Conservation (phyloP, 1,284 basidiomycete species). For the Ustilago esculenta region DNA sequence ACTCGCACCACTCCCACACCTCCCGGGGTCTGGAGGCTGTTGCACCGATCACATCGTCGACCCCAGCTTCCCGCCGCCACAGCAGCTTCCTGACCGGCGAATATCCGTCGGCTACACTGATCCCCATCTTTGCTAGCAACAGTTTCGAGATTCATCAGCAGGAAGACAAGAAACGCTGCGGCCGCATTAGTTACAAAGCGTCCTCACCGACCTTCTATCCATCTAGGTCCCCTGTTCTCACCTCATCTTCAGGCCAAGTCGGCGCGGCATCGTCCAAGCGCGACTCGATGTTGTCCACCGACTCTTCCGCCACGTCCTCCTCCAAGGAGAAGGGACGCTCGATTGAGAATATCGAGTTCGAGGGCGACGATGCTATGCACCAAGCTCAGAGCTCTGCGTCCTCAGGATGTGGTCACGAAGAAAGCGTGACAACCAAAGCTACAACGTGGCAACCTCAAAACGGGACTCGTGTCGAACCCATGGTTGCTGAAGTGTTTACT, state of each 20-base stretch:
- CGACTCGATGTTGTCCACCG: constrained; percentile 37
- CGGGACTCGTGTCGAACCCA: not conserved
- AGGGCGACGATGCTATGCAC: constrained; percentile 21
- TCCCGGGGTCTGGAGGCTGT: constrained; percentile 14
- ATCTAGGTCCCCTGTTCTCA: constrained; percentile 1
- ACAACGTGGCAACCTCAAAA: not conserved
- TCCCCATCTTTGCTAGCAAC: constrained; percentile 36
- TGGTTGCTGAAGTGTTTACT: constrained; percentile 15
- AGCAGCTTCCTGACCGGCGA: constrained; percentile 44
- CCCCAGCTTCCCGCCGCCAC: constrained; percentile 32
- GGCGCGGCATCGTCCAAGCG: constrained; percentile 12
- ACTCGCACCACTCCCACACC: constrained; percentile 19
- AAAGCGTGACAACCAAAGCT: not conserved
- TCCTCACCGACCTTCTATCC: not conserved
- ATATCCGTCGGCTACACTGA: constrained; percentile 15
- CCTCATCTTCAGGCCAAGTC: not conserved
- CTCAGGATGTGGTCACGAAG: constrained; percentile 27
- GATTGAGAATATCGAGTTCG: constrained; percentile 38
- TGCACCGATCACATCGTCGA: constrained; percentile 6
- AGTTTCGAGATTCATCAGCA: constrained; percentile 18
- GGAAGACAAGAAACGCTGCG: constrained; percentile 1
- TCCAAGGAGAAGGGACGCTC: constrained; percentile 24
- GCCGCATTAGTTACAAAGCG: constrained; percentile 8
- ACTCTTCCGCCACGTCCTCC: constrained; percentile 35
- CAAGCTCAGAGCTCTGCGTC: constrained; percentile 37